These are phyloP conservation scores for Sclerotinia sclerotiorum DNA, from an alignment of 2,329 filamentous ascomycete genomes.

Conservation along the genomic window DNA sequence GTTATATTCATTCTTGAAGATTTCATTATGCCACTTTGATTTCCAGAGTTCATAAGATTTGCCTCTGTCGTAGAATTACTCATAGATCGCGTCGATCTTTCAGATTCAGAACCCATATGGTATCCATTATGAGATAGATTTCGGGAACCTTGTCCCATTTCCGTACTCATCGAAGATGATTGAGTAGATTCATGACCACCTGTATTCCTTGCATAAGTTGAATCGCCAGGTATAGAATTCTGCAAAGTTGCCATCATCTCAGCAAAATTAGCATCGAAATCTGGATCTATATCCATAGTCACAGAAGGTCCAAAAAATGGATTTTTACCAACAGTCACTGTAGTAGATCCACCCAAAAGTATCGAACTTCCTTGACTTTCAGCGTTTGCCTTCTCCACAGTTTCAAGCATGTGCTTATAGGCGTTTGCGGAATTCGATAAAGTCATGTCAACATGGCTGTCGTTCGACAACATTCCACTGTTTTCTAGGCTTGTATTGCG, in stretches of 20 bases:
- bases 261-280: background rate
- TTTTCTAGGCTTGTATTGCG: background rate
- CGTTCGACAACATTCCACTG: background rate
- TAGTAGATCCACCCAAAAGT: background rate
- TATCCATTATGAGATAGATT: background rate
- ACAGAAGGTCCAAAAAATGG: background rate
- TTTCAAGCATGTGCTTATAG: background rate
- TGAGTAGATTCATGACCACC: background rate
- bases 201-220: too few species aligned
- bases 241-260: slow-evolving; percentile 3
- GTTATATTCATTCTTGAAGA: background rate
- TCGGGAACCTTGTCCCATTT: background rate
- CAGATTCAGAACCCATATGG: background rate
- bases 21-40: background rate
- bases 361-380: background rate
- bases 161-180: too few species aligned
- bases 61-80: background rate
- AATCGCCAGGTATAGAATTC: background rate
- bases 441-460: background rate
- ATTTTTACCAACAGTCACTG: background rate
- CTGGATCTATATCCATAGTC: background rate
- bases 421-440: background rate
- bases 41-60: background rate
- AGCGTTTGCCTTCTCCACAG: background rate
- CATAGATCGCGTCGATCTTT: background rate